phyloP scores from a whole-genome alignment of 257 asterid genomes.

The Striga asiatica region DNA sequence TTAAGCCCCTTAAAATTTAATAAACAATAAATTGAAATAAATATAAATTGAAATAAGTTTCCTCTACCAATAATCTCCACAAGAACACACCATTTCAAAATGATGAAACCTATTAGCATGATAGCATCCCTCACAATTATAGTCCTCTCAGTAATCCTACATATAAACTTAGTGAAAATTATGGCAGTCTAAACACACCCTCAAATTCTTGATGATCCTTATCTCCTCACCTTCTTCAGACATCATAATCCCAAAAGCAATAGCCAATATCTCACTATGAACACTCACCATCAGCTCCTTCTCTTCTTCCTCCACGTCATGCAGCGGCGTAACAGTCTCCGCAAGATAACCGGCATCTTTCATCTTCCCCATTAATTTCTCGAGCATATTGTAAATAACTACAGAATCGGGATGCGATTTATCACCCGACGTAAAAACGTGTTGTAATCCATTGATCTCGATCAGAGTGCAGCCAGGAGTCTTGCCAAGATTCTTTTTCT shows the following conservation, averaged over 20 bases:
- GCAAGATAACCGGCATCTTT: constrained; percentile 64
- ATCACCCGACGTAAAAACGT: constrained; percentile 62
- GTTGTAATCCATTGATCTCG: constrained; percentile 59
- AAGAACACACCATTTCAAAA: constrained; percentile 75
- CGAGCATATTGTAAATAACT: constrained; percentile 18
- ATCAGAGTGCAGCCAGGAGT: constrained; percentile 72
- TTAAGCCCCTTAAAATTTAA: too few species aligned
- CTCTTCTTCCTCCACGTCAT: constrained; percentile 93
- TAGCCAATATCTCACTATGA: constrained; percentile 87
- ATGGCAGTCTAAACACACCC: constrained; percentile 91
- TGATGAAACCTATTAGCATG: constrained; percentile 89
- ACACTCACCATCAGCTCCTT: constrained; percentile 73
- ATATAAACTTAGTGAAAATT: constrained; percentile 71
- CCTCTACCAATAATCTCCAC: constrained; percentile 77
- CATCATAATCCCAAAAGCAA: constrained; percentile 63
- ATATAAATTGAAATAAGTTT: not conserved
- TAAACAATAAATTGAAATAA: too few species aligned
- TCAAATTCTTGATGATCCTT: constrained; percentile 75
- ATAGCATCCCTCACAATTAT: constrained; percentile 82
- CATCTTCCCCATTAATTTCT: constrained; percentile 37
- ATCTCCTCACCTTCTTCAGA: constrained; percentile 54
- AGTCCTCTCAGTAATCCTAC: constrained; percentile 46
- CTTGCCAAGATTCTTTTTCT: constrained; percentile 43
- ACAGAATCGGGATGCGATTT: constrained; percentile 38
- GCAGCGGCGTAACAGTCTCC: constrained; percentile 58